Conservation (phyloP, 2,329 filamentous ascomycete species). For the Fusarium paranaense region DNA sequence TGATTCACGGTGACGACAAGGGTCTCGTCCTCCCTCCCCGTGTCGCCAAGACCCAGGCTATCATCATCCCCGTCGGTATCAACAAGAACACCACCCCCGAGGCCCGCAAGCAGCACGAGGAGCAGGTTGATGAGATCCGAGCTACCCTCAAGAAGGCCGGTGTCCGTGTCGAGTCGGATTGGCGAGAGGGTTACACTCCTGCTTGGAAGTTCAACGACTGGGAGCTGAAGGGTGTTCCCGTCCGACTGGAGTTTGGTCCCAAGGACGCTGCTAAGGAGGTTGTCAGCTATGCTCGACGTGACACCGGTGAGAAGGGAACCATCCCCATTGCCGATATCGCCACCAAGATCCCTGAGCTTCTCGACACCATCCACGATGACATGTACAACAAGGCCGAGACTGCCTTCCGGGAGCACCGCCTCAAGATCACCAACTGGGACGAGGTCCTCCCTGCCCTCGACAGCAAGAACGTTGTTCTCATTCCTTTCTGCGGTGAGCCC, state of each 20-base stretch:
- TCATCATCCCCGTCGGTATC: constrained; percentile 93
- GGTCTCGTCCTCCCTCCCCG: constrained; percentile 93
- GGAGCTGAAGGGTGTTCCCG: constrained; percentile 95
- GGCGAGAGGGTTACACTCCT: constrained; percentile 90
- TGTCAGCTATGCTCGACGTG: constrained; percentile 87
- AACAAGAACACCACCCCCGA: constrained; percentile 88
- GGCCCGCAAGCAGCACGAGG: constrained; percentile 80
- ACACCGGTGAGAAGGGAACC: constrained; percentile 85
- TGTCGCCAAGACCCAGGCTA: constrained; percentile 85
- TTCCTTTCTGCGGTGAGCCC: constrained; percentile 85
- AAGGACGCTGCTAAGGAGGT: constrained; percentile 90
- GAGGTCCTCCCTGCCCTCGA: constrained; percentile 92
- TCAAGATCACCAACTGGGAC: constrained; percentile 87
- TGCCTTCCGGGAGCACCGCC: constrained; percentile 82
- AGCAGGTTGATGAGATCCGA: constrained; percentile 79
- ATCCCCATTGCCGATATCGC: constrained; percentile 80
- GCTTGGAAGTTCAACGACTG: constrained; percentile 99
- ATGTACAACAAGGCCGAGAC: constrained; percentile 82
- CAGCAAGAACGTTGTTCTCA: constrained; percentile 90
- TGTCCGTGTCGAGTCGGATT: constrained; percentile 83
- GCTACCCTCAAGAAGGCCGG: constrained; percentile 76
- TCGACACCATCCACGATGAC: constrained; percentile 90
- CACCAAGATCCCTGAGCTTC: constrained; percentile 79
- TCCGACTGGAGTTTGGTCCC: constrained; percentile 94
- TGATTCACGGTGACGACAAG: constrained; percentile 97